phyloP scores from a whole-genome alignment of 2,329 filamentous ascomycete genomes.

The Alternaria brassicicola region DNA sequence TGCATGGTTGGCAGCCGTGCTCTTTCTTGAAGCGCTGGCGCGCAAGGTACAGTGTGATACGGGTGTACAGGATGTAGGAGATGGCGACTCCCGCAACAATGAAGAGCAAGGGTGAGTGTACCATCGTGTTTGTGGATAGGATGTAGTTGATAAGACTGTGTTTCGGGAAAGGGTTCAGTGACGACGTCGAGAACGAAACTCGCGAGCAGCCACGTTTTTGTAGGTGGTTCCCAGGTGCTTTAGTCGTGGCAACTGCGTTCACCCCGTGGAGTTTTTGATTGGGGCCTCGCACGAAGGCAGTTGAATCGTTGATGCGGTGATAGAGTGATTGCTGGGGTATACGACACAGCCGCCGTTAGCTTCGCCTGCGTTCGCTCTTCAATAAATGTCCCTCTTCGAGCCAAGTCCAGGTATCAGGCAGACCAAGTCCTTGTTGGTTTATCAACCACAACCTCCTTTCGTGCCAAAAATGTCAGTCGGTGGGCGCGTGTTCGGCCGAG shows the following conservation, averaged over 20 bases:
- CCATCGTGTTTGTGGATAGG: conserved; percentile 20
- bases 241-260: background rate
- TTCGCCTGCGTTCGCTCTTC: background rate
- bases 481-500: background rate
- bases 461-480: background rate
- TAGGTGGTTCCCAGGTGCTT: background rate
- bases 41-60: conserved; percentile 42
- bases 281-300: background rate
- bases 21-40: conserved; percentile 49
- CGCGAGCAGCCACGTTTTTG: background rate
- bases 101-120: conserved; percentile 34
- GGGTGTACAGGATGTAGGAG: conserved; percentile 44
- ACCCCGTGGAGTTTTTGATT: background rate
- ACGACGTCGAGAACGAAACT: conserved; percentile 1
- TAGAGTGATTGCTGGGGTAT: background rate
- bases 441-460: background rate
- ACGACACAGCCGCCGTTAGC: background rate
- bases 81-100: conserved; percentile 40
- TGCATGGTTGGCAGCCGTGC: conserved; percentile 57
- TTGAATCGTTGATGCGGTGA: background rate
- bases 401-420: background rate
- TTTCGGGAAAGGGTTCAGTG: background rate
- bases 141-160: background rate
- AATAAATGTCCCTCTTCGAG: background rate
- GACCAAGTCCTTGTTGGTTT: background rate